A percentile compares a stretch with the other conserved stretches of the same genome.
Evolutionary conservation across 305 asterid species (phyloP).

Genomic region (Fraxinus dipetala): DNA sequence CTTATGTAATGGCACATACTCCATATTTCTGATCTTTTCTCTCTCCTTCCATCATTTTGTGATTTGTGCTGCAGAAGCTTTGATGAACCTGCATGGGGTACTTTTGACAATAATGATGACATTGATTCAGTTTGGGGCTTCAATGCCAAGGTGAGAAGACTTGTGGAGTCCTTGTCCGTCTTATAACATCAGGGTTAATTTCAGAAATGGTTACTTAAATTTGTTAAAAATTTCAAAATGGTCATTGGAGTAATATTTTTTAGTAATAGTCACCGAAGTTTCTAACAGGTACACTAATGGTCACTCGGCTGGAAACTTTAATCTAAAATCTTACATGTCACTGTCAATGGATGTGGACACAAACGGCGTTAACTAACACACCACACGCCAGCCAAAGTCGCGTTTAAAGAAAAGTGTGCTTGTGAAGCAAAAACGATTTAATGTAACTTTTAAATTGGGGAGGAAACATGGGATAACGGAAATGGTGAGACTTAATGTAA

Average conservation of each 20-base stretch:
- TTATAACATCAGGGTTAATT: not conserved
- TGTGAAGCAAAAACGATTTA: not conserved
- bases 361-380: not conserved
- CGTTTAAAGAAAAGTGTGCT: not conserved
- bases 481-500: not conserved
- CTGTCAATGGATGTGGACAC: not conserved
- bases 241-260: not conserved
- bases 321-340: not conserved
- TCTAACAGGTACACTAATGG: not conserved
- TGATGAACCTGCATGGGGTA: slow-evolving; percentile 85
- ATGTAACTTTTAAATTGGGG: not conserved
- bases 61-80: slow-evolving; percentile 53
- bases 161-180: not conserved
- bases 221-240: not conserved
- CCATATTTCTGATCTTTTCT: slow-evolving; percentile 14
- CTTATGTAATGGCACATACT: slow-evolving; percentile 6
- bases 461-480: not conserved
- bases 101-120: slow-evolving; percentile 82
- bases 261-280: not conserved
- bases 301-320: not conserved
- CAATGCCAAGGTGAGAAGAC: slow-evolving; percentile 62
- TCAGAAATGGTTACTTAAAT: not conserved
- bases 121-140: slow-evolving; percentile 98
- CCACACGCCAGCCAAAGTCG: not conserved
- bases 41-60: slow-evolving; percentile 16